phyloP scores from a whole-genome alignment of 495 filamentous ascomycete species.

The Amniculicola lignicola region DNA sequence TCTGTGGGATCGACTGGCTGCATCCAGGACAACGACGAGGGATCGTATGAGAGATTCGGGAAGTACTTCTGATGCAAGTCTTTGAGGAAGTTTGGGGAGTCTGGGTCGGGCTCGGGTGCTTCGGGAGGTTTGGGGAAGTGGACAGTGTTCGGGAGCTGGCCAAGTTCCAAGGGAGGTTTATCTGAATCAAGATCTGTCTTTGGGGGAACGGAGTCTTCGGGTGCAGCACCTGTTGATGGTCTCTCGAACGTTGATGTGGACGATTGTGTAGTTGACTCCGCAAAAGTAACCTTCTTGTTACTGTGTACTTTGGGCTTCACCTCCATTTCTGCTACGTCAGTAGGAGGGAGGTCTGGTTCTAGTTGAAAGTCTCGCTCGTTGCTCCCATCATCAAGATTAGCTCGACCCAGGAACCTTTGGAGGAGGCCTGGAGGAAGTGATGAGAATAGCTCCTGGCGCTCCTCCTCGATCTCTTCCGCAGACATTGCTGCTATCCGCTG shows the following conservation, averaged over 20 bases:
- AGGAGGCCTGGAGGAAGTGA: slow-evolving; percentile 68
- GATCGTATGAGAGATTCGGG: slow-evolving; percentile 78
- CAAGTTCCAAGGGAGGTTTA: slow-evolving; percentile 31
- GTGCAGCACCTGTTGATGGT: not conserved
- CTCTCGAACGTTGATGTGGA: not conserved
- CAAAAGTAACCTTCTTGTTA: slow-evolving; percentile 37
- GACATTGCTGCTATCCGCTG: slow-evolving; percentile 76
- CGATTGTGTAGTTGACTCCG: slow-evolving; percentile 3
- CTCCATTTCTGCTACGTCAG: slow-evolving; percentile 21
- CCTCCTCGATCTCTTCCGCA: slow-evolving; percentile 70
- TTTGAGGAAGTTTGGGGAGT: slow-evolving; percentile 73
- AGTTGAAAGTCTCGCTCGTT: slow-evolving; percentile 28
- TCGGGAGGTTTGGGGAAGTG: slow-evolving; percentile 61
- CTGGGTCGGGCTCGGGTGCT: slow-evolving; percentile 74
- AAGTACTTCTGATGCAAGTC: slow-evolving; percentile 90
- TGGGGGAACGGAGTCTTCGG: not conserved
- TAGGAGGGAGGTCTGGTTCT: slow-evolving; percentile 1
- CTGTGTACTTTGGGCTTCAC: slow-evolving; percentile 8
- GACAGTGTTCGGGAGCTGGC: slow-evolving; percentile 44
- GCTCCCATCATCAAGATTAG: slow-evolving; percentile 70
- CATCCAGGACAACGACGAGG: slow-evolving; percentile 87
- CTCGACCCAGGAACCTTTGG: slow-evolving; percentile 70
- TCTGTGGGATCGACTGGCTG: slow-evolving; percentile 59
- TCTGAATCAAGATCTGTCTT: slow-evolving; percentile 33
- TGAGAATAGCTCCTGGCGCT: slow-evolving; percentile 68